Base-by-base conservation (phyloP, 768 basidiomycete genomes). In the Leucocoprinus leucothites region DNA sequence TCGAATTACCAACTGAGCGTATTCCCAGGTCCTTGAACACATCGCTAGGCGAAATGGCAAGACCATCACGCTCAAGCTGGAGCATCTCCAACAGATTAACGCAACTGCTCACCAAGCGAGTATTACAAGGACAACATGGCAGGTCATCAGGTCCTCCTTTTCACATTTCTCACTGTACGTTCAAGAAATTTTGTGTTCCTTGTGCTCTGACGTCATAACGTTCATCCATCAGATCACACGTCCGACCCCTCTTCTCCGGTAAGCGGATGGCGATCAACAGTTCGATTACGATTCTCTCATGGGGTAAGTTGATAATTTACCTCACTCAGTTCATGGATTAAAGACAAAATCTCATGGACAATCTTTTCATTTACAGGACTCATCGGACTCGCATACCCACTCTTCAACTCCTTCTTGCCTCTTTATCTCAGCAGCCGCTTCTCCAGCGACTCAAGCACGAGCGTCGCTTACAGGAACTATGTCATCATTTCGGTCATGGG, bases 301-400 rank as follows among this genome's bases (percentile, higher is more conserved):
- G 82, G 80, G 79, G 71, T 79, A 62, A 19, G 72, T 38, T 3
- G n/a, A 36, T 38, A 19, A 24, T 9, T 19, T 2, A 14, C 28
- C 14, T 22, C 36, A 21, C 31, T 31, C 5, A 31, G 5, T 11
- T 16, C 8, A 24, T 16, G 6, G 24, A n/a, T 11, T 18, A 24
- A 21, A 21, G n/a, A n/a, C n/a, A n/a, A n/a, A 6, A 19, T 18
- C n/a, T 34, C 16, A 40, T 31, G 19, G 21, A 18, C 13, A 9
- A 40, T 31, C 40, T 9, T 14, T 51, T 16, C 40, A 16, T 14
- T 51, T 16, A 26, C 26, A 68, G 78, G 71, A 31, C 60, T 78
- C 24, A 76, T 81, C 47, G 82, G 81, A 7, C 71, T 82, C 1
- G 80, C 78, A 6, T 82, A 78, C 59, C 82, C 82, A 4, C 68